phyloP scores from a whole-genome alignment of 202 grass and related monocot genomes.

The Eragrostis tef region DNA sequence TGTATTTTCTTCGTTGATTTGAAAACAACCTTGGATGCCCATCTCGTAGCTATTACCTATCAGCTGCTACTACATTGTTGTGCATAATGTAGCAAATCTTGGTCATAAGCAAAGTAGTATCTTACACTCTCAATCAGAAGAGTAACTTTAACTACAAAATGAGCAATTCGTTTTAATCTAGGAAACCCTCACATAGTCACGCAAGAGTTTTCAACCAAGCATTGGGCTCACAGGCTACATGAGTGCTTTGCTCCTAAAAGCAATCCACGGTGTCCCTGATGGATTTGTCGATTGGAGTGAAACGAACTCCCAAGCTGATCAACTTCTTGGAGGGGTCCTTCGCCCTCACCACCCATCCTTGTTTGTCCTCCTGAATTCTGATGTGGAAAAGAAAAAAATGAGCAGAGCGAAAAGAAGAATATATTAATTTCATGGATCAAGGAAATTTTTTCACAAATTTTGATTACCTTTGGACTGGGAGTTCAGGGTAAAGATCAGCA shows the following conservation, averaged over 20 bases:
- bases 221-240: constrained; percentile 38
- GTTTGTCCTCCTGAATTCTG: constrained; percentile 61
- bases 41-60: no score
- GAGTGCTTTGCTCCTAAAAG: constrained; percentile 60
- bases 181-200: no score
- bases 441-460: not conserved
- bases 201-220: not conserved
- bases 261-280: constrained; percentile 52
- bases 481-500: constrained; percentile 58
- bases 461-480: constrained; percentile 48
- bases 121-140: no score
- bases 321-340: constrained; percentile 58
- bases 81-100: no score
- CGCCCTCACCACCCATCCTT: constrained; percentile 52
- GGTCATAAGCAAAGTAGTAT: no score
- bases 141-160: no score
- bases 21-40: no score
- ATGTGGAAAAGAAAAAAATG: not conserved
- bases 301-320: constrained; percentile 56
- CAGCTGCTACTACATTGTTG: no score
- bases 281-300: constrained; percentile 54
- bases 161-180: no score
- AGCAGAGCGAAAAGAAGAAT: not conserved
- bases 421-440: constrained; percentile 4
- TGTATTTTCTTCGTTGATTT: no score